Conservation (phyloP, 495 filamentous ascomycete species). For the Peziza echinospora region DNA sequence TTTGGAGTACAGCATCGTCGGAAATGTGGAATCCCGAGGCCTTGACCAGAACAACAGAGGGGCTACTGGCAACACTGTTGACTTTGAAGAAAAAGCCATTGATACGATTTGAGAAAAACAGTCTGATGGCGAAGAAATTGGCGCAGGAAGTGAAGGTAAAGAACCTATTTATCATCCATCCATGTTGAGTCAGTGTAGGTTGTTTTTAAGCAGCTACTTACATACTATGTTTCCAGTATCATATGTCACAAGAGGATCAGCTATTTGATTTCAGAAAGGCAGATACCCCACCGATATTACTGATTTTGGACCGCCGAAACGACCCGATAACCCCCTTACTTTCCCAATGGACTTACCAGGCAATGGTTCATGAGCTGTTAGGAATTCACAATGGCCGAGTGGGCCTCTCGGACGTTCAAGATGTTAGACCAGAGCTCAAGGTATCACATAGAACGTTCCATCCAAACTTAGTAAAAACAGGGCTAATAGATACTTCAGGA, state of each 20-base stretch:
- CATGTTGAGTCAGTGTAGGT: not conserved
- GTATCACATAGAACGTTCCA: conserved; percentile 5
- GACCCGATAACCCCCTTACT: conserved; percentile 91
- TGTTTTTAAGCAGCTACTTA: conserved; percentile 13
- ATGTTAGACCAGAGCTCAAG: conserved; percentile 71
- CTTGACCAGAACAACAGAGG: conserved; percentile 64
- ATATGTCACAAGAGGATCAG: conserved; percentile 86
- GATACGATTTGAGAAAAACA: conserved; percentile 86
- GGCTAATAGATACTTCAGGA: conserved; percentile 34
- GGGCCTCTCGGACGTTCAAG: conserved; percentile 65
- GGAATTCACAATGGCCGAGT: conserved; percentile 87
- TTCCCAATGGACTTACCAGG: conserved; percentile 97
- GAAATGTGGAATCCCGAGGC: conserved; percentile 83
- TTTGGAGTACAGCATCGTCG: conserved; percentile 54
- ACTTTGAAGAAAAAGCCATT: conserved; percentile 89
- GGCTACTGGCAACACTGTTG: conserved; percentile 57
- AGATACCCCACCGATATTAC: conserved; percentile 80
- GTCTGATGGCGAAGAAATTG: conserved; percentile 71
- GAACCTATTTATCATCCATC: not conserved
- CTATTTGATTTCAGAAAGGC: conserved; percentile 90
- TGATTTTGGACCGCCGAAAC: conserved; percentile 79
- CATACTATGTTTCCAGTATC: too few species aligned
- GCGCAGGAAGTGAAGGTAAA: conserved; percentile 39
- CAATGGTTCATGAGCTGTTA: conserved; percentile 92
- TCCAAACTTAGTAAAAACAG: too few species aligned